Conservation (phyloP, 2,329 filamentous ascomycete species). For the Botrytis fragariae region DNA sequence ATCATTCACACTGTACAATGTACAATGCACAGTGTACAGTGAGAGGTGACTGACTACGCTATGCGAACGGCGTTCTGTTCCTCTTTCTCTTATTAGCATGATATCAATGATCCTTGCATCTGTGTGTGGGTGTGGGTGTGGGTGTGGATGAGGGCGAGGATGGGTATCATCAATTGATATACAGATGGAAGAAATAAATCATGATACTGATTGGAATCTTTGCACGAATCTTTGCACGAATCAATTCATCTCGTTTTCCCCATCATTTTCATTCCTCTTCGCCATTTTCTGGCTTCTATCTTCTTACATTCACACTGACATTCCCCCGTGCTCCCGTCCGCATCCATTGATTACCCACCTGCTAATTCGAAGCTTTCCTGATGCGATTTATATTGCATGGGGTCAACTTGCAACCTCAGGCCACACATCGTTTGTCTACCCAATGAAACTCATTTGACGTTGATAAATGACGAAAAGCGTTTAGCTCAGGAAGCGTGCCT, state of each 20-base stretch:
- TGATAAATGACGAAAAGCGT: background rate
- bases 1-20: background rate
- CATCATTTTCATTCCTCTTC: background rate
- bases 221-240: too few relatives aligned
- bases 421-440: background rate
- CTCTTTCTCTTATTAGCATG: background rate
- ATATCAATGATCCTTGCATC: background rate
- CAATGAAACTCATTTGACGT: slow-evolving; percentile 18
- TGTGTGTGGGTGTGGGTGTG: background rate
- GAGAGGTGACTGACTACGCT: background rate
- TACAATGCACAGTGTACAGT: background rate
- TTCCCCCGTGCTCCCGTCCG: background rate
- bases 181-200: background rate
- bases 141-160: background rate
- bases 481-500: background rate
- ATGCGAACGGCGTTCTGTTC: background rate
- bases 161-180: background rate
- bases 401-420: background rate
- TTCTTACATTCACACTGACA: background rate
- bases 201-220: background rate
- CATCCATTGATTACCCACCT: background rate
- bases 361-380: background rate
- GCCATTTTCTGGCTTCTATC: background rate
- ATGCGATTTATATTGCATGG: slow-evolving; percentile 22
- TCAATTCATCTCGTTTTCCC: background rate